Evolutionary conservation across 345 rosid genomes (phyloP).

Genomic region (Populus alba): DNA sequence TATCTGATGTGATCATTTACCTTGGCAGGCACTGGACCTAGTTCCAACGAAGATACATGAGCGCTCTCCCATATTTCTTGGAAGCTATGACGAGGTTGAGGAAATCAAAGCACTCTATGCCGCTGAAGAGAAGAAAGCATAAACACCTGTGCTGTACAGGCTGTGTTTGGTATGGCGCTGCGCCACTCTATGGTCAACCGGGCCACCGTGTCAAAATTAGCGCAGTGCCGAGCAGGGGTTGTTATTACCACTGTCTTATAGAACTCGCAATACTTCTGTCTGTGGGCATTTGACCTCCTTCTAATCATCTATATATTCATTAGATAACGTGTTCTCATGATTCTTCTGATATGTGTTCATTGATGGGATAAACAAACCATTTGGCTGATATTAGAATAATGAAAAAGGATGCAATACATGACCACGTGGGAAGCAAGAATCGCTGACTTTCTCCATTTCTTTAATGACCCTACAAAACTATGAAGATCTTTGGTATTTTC

Average conservation of each 20-base stretch:
- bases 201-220: background rate
- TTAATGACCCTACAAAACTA: too few relatives aligned
- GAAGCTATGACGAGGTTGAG: constrained; percentile 92
- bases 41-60: constrained; percentile 76
- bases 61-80: constrained; percentile 87
- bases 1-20: background rate
- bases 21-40: constrained; percentile 79
- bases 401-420: background rate
- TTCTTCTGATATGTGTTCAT: background rate
- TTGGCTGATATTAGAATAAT: background rate
- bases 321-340: background rate
- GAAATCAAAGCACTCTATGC: constrained; percentile 85
- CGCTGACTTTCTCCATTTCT: background rate
- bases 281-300: constrained; percentile 2
- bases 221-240: background rate
- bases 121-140: constrained; percentile 43
- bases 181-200: background rate
- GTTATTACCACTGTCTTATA: background rate
- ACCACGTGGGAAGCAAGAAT: background rate
- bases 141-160: background rate
- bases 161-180: background rate
- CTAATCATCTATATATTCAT: constrained; percentile 1
- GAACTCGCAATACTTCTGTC: background rate
- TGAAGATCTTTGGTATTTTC: too few relatives aligned
- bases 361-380: background rate